phyloP scores from a whole-genome alignment of 2,329 filamentous ascomycete species.

The Tolypocladium amazonense region DNA sequence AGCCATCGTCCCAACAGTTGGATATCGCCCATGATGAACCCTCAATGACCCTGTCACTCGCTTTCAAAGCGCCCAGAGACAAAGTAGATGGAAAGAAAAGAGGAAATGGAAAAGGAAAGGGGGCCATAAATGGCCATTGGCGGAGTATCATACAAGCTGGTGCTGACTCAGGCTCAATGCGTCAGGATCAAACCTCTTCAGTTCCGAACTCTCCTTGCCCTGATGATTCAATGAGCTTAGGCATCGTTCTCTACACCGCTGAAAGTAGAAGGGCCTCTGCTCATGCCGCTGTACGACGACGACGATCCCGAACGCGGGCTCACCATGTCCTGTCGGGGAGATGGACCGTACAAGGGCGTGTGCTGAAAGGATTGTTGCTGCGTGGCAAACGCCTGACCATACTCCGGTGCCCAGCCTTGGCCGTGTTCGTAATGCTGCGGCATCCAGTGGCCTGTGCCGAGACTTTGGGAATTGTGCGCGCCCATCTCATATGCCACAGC shows the following conservation, averaged over 20 bases:
- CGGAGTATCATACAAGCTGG: not conserved
- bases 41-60: not conserved
- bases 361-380: conserved; percentile 1
- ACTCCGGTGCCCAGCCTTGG: conserved; percentile 1
- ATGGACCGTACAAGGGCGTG: conserved; percentile 1
- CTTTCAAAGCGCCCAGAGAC: not conserved
- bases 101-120: not conserved
- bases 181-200: not conserved
- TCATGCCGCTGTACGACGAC: not conserved
- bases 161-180: no score
- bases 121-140: not conserved
- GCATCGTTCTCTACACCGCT: not conserved
- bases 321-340: not conserved
- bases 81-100: not conserved
- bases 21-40: not conserved
- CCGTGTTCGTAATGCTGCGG: not conserved
- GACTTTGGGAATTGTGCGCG: not conserved
- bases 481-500: conserved; percentile 2
- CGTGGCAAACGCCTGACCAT: not conserved
- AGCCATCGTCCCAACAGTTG: not conserved
- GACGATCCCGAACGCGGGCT: conserved; percentile 1
- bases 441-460: not conserved
- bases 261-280: not conserved
- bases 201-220: not conserved
- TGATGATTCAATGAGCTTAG: no score